Conservation (phyloP, 2,329 filamentous ascomycete genomes). For the Shiraia bambusicola region DNA sequence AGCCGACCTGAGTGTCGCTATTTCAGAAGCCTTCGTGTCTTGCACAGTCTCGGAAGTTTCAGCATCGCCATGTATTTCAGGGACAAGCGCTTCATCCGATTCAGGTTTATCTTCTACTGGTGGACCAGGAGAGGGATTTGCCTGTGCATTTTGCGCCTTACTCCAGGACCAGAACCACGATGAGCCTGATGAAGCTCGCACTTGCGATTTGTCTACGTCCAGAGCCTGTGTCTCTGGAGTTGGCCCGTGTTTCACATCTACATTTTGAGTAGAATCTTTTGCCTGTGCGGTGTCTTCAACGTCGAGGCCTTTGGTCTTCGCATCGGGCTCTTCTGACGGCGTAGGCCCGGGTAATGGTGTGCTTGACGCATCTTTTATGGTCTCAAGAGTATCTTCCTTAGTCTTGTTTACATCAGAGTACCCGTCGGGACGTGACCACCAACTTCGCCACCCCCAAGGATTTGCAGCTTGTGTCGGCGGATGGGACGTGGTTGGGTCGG, state of each 20-base stretch:
- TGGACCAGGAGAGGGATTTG: conserved; percentile 25
- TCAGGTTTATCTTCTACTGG: conserved; percentile 7
- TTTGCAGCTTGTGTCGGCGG: conserved; percentile 13
- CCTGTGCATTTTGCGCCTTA: conserved; percentile 47
- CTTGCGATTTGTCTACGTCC: conserved; percentile 10
- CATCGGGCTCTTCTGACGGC: conserved; percentile 38
- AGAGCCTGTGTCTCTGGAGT: conserved; percentile 2
- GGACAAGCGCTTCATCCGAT: conserved; percentile 9
- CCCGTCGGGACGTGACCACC: conserved; percentile 55
- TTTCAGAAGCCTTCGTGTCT: conserved; percentile 5
- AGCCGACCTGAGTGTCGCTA: conserved; percentile 6
- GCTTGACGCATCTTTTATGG: conserved; percentile 41
- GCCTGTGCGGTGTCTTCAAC: conserved; percentile 2
- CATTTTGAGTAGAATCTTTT: conserved; percentile 12
- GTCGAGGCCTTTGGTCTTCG: conserved; percentile 27
- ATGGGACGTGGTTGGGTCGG: conserved; percentile 37
- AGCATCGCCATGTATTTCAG: conserved; percentile 6
- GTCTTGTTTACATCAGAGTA: conserved; percentile 44
- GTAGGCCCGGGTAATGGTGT: conserved; percentile 46
- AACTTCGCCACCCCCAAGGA: conserved; percentile 49
- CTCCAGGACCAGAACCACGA: conserved; percentile 56
- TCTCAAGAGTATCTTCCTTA: conserved; percentile 25
- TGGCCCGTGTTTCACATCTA: conserved; percentile 23
- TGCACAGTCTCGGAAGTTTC: not conserved
- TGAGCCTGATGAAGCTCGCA: conserved; percentile 27